Evolutionary conservation across 257 asterid species (phyloP).

Genomic region (Parsonsia alboflavescens): DNA sequence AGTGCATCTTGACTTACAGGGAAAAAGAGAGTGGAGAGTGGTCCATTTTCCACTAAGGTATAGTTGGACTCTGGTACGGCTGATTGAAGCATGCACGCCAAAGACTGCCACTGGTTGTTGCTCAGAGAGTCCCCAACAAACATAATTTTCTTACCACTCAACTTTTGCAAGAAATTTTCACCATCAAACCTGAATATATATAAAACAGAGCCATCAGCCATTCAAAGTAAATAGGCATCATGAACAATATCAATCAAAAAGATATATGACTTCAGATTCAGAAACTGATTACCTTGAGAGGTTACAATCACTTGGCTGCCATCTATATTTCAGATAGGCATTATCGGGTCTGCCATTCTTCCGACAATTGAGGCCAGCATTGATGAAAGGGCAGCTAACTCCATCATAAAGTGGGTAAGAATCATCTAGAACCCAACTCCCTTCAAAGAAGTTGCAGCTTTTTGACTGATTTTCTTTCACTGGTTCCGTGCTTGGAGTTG

Average conservation of each 20-base stretch:
- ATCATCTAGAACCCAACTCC: constrained; percentile 61
- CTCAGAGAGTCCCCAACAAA: constrained; percentile 76
- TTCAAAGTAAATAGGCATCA: not conserved
- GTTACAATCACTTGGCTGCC: constrained; percentile 56
- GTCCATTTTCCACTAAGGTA: constrained; percentile 22
- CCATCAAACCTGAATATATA: constrained; percentile 52
- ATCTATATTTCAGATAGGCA: constrained; percentile 38
- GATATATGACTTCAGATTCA: not conserved
- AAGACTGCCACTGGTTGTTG: constrained; percentile 64
- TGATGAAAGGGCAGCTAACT: constrained; percentile 49
- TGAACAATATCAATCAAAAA: not conserved
- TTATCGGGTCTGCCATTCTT: constrained; percentile 53
- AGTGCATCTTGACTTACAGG: constrained; percentile 28
- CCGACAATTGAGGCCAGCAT: constrained; percentile 48
- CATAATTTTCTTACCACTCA: constrained; percentile 44
- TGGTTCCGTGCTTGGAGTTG: not conserved
- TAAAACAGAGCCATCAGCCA: not conserved
- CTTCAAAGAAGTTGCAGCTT: constrained; percentile 44
- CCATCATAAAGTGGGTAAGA: constrained; percentile 50
- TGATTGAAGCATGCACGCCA: constrained; percentile 57
- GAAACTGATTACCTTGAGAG: constrained; percentile 35
- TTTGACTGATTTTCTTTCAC: constrained; percentile 6
- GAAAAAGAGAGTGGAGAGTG: constrained; percentile 40
- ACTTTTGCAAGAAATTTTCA: constrained; percentile 31
- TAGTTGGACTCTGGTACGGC: constrained; percentile 35